A percentile compares a stretch with the other conserved stretches of the same genome.
phyloP scores from a whole-genome alignment of 345 rosid species.

The Garcia nutans region DNA sequence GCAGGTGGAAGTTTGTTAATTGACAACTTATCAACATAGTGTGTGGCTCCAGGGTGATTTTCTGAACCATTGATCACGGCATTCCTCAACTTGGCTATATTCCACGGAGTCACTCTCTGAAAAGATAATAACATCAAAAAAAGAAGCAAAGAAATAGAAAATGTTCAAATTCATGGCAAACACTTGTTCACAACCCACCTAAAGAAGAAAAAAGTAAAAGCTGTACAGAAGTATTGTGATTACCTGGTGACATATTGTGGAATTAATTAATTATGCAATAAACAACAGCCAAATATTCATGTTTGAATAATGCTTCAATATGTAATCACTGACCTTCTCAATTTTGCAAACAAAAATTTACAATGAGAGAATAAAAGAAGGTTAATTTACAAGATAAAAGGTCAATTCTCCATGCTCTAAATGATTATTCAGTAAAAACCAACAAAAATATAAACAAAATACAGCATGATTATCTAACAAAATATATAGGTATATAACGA shows the following conservation, averaged over 20 bases:
- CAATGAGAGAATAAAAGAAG: no score
- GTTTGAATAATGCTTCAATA: no score
- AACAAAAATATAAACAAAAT: no score
- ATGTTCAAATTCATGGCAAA: background rate
- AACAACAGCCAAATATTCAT: background rate
- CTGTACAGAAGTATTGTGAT: background rate
- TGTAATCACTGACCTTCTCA: no score
- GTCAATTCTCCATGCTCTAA: no score
- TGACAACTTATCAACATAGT: constrained; percentile 69
- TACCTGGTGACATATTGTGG: background rate
- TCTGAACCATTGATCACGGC: constrained; percentile 86
- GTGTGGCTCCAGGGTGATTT: constrained; percentile 88
- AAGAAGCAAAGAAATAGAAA: constrained; percentile 10
- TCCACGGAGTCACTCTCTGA: constrained; percentile 95
- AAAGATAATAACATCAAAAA: constrained; percentile 17
- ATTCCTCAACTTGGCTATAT: constrained; percentile 60
- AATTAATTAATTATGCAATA: background rate
- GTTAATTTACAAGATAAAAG: no score
- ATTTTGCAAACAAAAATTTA: no score
- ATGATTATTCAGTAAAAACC: no score
- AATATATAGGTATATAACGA: no score
- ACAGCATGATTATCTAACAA: no score
- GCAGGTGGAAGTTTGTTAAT: constrained; percentile 46
- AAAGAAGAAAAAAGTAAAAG: background rate
- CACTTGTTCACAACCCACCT: background rate